These are phyloP conservation scores for Entomortierella lignicola DNA, from an alignment of 192 early-diverging fungal genomes.

Conservation along the genomic window DNA sequence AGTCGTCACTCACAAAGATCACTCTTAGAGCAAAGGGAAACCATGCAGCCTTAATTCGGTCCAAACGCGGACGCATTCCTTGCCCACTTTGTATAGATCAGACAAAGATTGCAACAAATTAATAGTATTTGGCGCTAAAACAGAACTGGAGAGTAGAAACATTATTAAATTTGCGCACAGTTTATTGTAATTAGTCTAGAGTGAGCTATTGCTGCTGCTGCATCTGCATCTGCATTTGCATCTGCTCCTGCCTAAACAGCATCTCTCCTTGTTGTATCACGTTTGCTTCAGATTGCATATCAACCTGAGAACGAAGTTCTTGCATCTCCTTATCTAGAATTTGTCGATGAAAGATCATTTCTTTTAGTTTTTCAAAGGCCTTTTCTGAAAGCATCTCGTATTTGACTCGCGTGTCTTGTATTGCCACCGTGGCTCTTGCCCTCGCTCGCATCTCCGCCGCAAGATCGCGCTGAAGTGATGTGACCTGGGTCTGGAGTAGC, in stretches of 20 bases:
- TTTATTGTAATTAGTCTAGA: no score
- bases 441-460: slow-evolving; percentile 38
- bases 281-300: slow-evolving; percentile 8
- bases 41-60: slow-evolving; percentile 59
- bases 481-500: slow-evolving; percentile 15
- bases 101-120: slow-evolving; percentile 31
- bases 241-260: slow-evolving; percentile 28
- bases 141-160: no score
- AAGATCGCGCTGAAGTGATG: slow-evolving; percentile 27
- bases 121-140: no score
- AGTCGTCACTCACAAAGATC: slow-evolving; percentile 14
- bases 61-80: slow-evolving; percentile 47
- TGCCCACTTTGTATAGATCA: slow-evolving; percentile 69
- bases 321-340: slow-evolving; percentile 44
- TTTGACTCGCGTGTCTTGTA: slow-evolving; percentile 61
- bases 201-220: slow-evolving; percentile 12
- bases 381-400: slow-evolving; percentile 61
- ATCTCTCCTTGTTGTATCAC: slow-evolving; percentile 30
- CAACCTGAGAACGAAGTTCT: slow-evolving; percentile 37
- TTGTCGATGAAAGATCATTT: slow-evolving; percentile 54
- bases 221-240: slow-evolving; percentile 25
- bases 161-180: no score
- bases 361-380: slow-evolving; percentile 62
- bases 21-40: slow-evolving; percentile 59
- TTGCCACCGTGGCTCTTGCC: slow-evolving; percentile 44